Evolutionary conservation across 257 asterid species (phyloP).

Genomic region (Fraxinus anomala): DNA sequence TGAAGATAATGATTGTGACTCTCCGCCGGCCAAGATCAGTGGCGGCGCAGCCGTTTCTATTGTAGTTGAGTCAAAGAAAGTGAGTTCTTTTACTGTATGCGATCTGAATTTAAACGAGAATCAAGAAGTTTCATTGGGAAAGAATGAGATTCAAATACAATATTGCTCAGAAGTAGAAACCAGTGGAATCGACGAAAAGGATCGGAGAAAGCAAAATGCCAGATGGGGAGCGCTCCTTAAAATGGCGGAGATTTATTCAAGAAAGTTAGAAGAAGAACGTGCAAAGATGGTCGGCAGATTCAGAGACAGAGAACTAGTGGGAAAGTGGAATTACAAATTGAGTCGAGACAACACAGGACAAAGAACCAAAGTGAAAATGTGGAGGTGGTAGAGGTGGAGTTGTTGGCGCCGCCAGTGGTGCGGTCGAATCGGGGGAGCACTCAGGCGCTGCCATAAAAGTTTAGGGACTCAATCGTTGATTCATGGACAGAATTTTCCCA

Average conservation of each 20-base stretch:
- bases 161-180: no score
- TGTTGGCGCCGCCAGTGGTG: constrained; percentile 22
- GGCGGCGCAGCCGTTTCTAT: neutral
- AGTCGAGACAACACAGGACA: constrained; percentile 23
- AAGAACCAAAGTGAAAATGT: constrained; percentile 12
- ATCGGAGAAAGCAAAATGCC: constrained; percentile 11
- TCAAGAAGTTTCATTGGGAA: no score
- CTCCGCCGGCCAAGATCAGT: neutral
- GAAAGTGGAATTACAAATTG: constrained; percentile 6
- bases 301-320: constrained; percentile 19
- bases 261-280: constrained; percentile 25
- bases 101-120: neutral
- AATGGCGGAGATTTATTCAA: constrained; percentile 28
- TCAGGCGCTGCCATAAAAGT: constrained; percentile 48
- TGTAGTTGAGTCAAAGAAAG: neutral
- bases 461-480: constrained; percentile 37
- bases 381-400: constrained; percentile 4
- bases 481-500: constrained; percentile 35
- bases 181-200: neutral
- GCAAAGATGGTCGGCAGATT: neutral
- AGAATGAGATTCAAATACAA: no score
- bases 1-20: neutral
- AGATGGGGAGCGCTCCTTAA: constrained; percentile 37
- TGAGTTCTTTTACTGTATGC: neutral
- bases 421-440: constrained; percentile 45